These are phyloP conservation scores for Stachybotrys chlorohalonatus DNA, from an alignment of 2,329 filamentous ascomycete species.

Conservation along the genomic window DNA sequence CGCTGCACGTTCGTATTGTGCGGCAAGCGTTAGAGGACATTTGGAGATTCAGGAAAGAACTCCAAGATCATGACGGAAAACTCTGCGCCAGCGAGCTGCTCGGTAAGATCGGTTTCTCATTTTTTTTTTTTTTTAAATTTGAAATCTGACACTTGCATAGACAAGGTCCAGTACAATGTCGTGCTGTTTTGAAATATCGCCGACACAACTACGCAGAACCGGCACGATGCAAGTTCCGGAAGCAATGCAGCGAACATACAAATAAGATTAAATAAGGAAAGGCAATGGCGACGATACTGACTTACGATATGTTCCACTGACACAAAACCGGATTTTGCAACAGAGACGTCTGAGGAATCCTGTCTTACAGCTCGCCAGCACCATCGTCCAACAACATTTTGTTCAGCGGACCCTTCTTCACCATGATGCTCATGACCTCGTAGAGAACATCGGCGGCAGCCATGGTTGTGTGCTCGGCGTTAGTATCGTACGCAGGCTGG, in stretches of 20 bases:
- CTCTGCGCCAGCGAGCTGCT: constrained; percentile 12
- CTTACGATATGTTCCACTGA: too few relatives aligned
- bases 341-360: too few relatives aligned
- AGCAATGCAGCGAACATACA: too few relatives aligned
- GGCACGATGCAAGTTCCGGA: too few relatives aligned
- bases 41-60: constrained; percentile 12
- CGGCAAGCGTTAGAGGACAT: constrained; percentile 15
- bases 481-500: constrained; percentile 61
- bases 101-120: constrained; percentile 6
- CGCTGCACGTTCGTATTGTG: constrained; percentile 15
- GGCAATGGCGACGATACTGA: too few relatives aligned
- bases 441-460: constrained; percentile 62
- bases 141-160: background rate
- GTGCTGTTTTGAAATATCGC: constrained; percentile 11
- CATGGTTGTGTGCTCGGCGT: constrained; percentile 67
- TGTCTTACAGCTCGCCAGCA: constrained; percentile 3
- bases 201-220: too few relatives aligned
- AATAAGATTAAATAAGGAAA: too few relatives aligned
- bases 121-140: background rate
- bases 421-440: constrained; percentile 76
- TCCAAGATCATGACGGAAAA: constrained; percentile 7
- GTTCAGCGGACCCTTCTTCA: constrained; percentile 65
- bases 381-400: constrained; percentile 22
- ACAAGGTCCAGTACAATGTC: constrained; percentile 16
- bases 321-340: too few relatives aligned